A percentile compares a stretch with the other conserved stretches of the same genome.
Evolutionary conservation across 2,329 filamentous ascomycete species (phyloP).

Genomic region (Penicillium sp.): DNA sequence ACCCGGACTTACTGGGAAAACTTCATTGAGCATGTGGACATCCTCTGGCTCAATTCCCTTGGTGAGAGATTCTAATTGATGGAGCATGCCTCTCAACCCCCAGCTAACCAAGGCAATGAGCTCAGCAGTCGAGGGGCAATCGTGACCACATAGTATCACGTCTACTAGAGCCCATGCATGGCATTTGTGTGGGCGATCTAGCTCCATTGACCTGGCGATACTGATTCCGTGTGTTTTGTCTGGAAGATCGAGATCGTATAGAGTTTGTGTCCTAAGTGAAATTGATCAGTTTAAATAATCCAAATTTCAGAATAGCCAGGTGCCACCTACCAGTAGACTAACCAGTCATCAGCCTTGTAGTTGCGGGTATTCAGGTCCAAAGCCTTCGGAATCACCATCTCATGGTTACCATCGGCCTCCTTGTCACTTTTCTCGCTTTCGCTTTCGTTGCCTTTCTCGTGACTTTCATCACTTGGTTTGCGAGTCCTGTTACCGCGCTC

Average conservation of each 20-base stretch:
- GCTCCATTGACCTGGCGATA: not conserved
- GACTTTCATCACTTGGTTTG: not conserved
- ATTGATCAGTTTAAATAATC: not conserved
- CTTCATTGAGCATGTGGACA: not conserved
- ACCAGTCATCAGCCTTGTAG: not conserved
- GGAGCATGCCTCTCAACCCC: not conserved
- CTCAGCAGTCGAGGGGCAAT: not conserved
- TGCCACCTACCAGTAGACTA: not conserved
- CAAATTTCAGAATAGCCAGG: not conserved
- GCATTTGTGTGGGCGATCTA: not conserved
- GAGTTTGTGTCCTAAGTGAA: not conserved
- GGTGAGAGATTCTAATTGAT: not conserved
- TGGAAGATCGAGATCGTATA: not conserved
- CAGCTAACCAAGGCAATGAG: not conserved
- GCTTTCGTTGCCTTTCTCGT: not conserved
- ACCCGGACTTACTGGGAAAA: not conserved
- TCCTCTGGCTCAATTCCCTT: not conserved
- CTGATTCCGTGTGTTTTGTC: not conserved
- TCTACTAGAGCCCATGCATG: not conserved
- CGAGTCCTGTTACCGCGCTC: too few relatives aligned
- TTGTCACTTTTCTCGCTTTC: not conserved
- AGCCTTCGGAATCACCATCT: not conserved
- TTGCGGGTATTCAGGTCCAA: not conserved
- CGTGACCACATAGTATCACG: not conserved
- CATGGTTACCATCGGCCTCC: not conserved